Base-by-base conservation (phyloP, 129 eudicot genomes). In the Pulicaria dysenterica region DNA sequence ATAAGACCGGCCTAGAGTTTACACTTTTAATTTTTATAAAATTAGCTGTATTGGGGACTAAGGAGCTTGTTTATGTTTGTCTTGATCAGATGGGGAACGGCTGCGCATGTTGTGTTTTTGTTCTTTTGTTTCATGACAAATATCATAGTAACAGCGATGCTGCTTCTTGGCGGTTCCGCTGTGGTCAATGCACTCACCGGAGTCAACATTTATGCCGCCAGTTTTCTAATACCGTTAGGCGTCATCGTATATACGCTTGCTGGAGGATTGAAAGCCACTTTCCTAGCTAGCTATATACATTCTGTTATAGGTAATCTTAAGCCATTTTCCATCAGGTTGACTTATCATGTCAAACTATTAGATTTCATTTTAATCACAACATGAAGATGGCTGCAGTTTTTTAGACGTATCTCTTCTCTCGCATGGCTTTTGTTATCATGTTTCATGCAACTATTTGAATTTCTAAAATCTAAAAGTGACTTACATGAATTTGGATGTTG, bases 261-360 rank as follows among this genome's bases (percentile, higher is more conserved):
- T 1, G 99, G 99, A 77, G 97, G 97, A 41, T 86, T 95, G 39
- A 90, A 95, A 72, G 99, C 99, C 77, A 95, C 99, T n/a, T 95
- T 95, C 84, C 75, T 95, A 76, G 99, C 99, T 49, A 95, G 99
- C 79, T 95, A 95, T 73, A 90, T 95, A 78, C 99, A 95, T 81
- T 95, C 99, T 72, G 97, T 90, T 3, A 90, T 94, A 73, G 98
- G 98, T 93, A 80, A 40, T 11, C 16, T 50, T 14, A 15, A 39
- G 13, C 39, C 11, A 10, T 56, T 15, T 48, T 44, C 6, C 13
- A 45, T 15, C 4, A 3, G 7, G 67, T 66, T 39, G 46, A 72
- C 54, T 73, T 74, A 40, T 58, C 0, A 7, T 11, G 71, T 39
- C 73, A 62, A 63, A 53, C 0, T 60, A 39, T 15, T 8, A 60